Evolutionary conservation across 2,329 filamentous ascomycete genomes (phyloP).

Genomic region (Alternaria postmessia): DNA sequence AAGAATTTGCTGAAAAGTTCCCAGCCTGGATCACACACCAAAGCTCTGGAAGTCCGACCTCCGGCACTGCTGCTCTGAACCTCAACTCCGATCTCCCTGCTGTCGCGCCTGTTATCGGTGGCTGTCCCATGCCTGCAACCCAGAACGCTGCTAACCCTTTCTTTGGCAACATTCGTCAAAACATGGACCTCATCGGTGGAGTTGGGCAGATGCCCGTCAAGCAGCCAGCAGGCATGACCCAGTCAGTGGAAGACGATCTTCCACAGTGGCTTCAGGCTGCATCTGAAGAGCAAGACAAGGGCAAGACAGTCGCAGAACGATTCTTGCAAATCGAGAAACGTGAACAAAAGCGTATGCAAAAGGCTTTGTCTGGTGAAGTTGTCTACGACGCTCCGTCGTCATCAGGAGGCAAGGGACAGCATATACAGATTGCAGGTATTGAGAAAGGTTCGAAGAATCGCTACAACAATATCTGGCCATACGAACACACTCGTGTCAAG

Average conservation of each 20-base stretch:
- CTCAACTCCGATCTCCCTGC: constrained; percentile 52
- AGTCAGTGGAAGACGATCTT: constrained; percentile 61
- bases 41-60: constrained; percentile 49
- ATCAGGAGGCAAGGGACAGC: constrained; percentile 51
- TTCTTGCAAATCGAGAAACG: constrained; percentile 85
- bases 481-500: constrained; percentile 89
- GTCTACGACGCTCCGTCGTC: constrained; percentile 58
- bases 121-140: constrained; percentile 79
- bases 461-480: constrained; percentile 97
- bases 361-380: constrained; percentile 72
- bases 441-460: constrained; percentile 95
- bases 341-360: constrained; percentile 92
- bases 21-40: constrained; percentile 63
- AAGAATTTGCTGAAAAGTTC: constrained; percentile 72
- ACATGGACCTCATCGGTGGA: constrained; percentile 92
- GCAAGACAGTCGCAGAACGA: constrained; percentile 80
- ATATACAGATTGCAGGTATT: constrained; percentile 84
- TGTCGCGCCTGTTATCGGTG: constrained; percentile 83
- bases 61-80: constrained; percentile 33
- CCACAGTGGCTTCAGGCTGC: constrained; percentile 81
- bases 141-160: constrained; percentile 82
- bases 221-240: constrained; percentile 62
- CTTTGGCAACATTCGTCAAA: constrained; percentile 95
- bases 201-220: constrained; percentile 80
- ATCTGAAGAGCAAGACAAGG: constrained; percentile 72